Conservation (phyloP, 352 stramenopile genomes). For the Pythium guiyangense region DNA sequence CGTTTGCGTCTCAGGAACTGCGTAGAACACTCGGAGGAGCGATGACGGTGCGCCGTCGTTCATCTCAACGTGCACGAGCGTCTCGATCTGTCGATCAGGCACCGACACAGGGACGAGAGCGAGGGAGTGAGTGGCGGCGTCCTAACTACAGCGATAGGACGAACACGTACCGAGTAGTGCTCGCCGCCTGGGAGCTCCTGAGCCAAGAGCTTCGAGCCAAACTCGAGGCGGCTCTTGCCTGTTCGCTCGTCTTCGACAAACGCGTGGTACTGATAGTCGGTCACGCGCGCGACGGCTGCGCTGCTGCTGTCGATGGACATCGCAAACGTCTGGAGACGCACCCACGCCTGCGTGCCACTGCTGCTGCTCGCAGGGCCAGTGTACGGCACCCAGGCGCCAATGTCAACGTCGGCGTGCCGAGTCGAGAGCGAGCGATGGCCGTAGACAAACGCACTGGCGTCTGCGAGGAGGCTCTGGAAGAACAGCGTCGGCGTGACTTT, state of each 20-base stretch:
- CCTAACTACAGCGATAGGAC: background rate
- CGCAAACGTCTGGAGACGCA: constrained; percentile 53
- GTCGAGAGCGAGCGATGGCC: constrained; percentile 17
- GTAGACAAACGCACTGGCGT: constrained; percentile 53
- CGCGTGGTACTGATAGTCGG: constrained; percentile 62
- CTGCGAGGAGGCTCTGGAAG: constrained; percentile 51
- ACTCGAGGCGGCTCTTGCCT: constrained; percentile 41
- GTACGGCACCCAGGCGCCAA: constrained; percentile 41
- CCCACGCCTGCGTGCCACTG: constrained; percentile 5
- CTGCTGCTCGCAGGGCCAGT: constrained; percentile 6
- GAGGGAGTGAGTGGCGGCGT: background rate
- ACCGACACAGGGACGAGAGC: background rate
- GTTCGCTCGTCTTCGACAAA: constrained; percentile 22
- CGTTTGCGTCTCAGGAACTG: constrained; percentile 13
- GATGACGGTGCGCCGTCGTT: constrained; percentile 21
- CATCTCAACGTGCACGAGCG: constrained; percentile 33
- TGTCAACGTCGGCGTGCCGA: constrained; percentile 59
- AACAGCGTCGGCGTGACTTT: constrained; percentile 45
- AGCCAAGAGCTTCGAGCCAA: constrained; percentile 64
- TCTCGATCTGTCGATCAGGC: constrained; percentile 28
- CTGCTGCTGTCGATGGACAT: constrained; percentile 49
- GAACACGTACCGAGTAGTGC: constrained; percentile 41
- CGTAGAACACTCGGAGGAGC: constrained; percentile 42
- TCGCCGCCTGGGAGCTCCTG: constrained; percentile 45
- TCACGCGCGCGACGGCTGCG: constrained; percentile 42